A percentile compares a stretch with the other conserved stretches of the same genome.
Evolutionary conservation across 257 asterid species (phyloP).

Genomic region (Euphrasia confusa): DNA sequence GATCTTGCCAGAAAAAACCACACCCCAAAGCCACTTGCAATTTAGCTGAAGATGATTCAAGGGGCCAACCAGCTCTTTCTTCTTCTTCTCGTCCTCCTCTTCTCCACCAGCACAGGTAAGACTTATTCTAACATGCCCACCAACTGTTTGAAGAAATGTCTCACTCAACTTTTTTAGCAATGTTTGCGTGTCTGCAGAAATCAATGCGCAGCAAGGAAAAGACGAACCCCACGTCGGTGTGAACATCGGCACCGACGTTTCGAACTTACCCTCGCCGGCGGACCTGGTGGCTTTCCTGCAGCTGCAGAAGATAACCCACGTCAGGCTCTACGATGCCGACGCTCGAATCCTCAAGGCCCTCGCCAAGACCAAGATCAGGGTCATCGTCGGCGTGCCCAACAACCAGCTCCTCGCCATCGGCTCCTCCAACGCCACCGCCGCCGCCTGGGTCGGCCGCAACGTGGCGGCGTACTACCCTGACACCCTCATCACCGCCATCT

Average conservation of each 20-base stretch:
- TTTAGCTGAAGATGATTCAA: slow-evolving; percentile 53
- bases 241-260: slow-evolving; percentile 85
- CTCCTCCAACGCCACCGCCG: slow-evolving; percentile 94
- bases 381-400: slow-evolving; percentile 84
- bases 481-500: slow-evolving; percentile 72
- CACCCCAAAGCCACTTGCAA: too few relatives aligned
- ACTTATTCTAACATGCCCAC: not conserved
- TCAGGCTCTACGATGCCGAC: slow-evolving; percentile 81
- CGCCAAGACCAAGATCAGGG: slow-evolving; percentile 82
- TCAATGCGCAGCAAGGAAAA: slow-evolving; percentile 48
- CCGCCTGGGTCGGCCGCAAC: slow-evolving; percentile 79
- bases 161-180: not conserved
- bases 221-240: slow-evolving; percentile 89
- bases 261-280: slow-evolving; percentile 53
- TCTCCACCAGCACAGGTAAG: slow-evolving; percentile 41
- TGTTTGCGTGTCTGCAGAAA: slow-evolving; percentile 33
- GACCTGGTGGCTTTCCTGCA: slow-evolving; percentile 69
- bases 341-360: slow-evolving; percentile 66
- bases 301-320: slow-evolving; percentile 75
- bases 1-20: too few relatives aligned
- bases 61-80: slow-evolving; percentile 26
- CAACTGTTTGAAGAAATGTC: slow-evolving; percentile 16
- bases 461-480: slow-evolving; percentile 84
- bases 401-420: slow-evolving; percentile 91
- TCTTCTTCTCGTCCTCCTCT: slow-evolving; percentile 17